phyloP scores from a whole-genome alignment of 2,329 filamentous ascomycete species.

The Taxawa tesnikishii region DNA sequence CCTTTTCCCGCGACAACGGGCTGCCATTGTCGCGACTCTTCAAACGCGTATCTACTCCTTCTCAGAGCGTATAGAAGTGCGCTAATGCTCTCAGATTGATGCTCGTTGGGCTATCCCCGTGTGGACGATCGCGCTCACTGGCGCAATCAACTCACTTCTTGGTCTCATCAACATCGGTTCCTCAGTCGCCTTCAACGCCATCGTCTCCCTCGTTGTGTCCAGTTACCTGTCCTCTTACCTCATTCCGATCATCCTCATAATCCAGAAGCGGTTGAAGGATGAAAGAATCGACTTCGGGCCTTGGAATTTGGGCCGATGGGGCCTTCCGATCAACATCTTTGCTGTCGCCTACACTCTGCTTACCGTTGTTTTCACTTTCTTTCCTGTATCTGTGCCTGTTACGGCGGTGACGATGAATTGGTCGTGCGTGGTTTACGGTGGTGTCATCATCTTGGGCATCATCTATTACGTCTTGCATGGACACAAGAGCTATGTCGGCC shows the following conservation, averaged over 20 bases:
- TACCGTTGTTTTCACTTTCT: slow-evolving; percentile 30
- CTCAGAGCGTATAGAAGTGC: too few species aligned
- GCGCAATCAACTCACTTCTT: slow-evolving; percentile 23
- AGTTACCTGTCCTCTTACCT: slow-evolving; percentile 41
- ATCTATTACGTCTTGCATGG: slow-evolving; percentile 6
- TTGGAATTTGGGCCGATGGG: slow-evolving; percentile 16
- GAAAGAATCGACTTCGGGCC: slow-evolving; percentile 17
- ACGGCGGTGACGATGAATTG: slow-evolving; percentile 11
- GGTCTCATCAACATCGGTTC: slow-evolving; percentile 41
- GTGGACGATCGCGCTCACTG: slow-evolving; percentile 13
- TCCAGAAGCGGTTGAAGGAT: slow-evolving; percentile 18
- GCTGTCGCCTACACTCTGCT: slow-evolving; percentile 18
- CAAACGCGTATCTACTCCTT: too few species aligned
- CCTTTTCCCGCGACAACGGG: slow-evolving; percentile 31
- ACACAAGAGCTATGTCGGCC: too few species aligned
- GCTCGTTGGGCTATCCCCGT: not conserved
- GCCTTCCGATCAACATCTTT: slow-evolving; percentile 3
- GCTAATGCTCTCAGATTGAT: slow-evolving; percentile 15
- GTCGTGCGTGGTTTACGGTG: slow-evolving; percentile 9
- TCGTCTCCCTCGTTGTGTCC: slow-evolving; percentile 39
- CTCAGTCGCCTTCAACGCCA: slow-evolving; percentile 39
- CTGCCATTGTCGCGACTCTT: slow-evolving; percentile 23
- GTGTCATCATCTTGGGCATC: slow-evolving; percentile 9
- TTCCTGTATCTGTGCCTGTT: too few species aligned
- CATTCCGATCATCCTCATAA: slow-evolving; percentile 19